These are phyloP conservation scores for Sporothrix brasiliensis DNA, from an alignment of 2,329 filamentous ascomycete genomes.

Conservation along the genomic window DNA sequence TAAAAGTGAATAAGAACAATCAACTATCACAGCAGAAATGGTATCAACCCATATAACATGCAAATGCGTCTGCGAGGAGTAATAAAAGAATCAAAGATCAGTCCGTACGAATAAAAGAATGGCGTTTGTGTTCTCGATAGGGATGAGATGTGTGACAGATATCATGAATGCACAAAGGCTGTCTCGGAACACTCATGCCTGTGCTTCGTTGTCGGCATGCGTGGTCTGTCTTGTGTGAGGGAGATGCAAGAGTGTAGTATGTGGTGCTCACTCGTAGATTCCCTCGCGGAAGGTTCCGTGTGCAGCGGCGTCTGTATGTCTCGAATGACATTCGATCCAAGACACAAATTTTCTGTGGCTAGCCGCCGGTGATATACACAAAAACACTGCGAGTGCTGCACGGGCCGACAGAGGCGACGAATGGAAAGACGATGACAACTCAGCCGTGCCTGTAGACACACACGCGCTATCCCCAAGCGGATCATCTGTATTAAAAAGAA, in stretches of 20 bases:
- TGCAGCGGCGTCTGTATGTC: slow-evolving; percentile 8
- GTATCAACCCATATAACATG: slow-evolving; percentile 24
- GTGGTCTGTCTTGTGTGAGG: neutral
- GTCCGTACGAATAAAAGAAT: neutral
- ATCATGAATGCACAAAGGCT: neutral
- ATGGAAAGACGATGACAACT: neutral
- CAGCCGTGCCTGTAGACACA: neutral
- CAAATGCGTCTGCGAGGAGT: slow-evolving; percentile 20
- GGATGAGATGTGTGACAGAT: neutral
- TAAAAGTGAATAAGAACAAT: neutral
- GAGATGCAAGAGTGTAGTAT: neutral
- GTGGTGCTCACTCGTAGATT: neutral
- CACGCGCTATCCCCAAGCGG: neutral
- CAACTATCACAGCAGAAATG: slow-evolving; percentile 20
- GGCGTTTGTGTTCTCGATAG: neutral
- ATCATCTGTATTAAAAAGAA: slow-evolving; percentile 8
- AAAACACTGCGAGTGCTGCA: neutral
- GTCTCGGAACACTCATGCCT: neutral
- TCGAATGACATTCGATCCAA: neutral
- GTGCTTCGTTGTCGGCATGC: neutral
- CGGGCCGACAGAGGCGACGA: neutral
- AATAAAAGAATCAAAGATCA: neutral
- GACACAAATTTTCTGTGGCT: neutral
- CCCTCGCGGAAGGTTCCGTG: neutral
- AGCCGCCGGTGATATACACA: neutral